Evolutionary conservation across 169 alveolate species (phyloP), one percentile per base, ranked within the genome.

Genomic region (Cyclospora cayetanensis): DNA sequence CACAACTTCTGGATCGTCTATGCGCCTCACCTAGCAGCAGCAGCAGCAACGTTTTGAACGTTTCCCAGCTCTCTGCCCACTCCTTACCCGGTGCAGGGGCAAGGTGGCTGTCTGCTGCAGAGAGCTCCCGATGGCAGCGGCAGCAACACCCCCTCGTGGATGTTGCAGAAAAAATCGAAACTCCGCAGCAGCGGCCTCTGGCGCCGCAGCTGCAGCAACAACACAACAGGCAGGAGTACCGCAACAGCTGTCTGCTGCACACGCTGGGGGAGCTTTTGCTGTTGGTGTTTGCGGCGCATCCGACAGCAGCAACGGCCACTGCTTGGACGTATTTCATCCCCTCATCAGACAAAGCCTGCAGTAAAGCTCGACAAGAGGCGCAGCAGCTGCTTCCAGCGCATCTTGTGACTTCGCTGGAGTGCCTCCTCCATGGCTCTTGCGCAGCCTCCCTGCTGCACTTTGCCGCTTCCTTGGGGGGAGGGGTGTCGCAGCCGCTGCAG

Each of bases 241-340:
- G 89, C 25, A 79, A 79, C 89, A 79, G 89, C 72, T 79, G 89
- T 52, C 52, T 79, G 89, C 74, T 79, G 55, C 89, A 79, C 37
- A 50, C 89, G 15, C 89, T 79, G 5, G 89, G 89, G 66, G 89
- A 79, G 89, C 55, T 79, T 53, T 72, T 79, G 74, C 89, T 79
- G 55, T 72, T 79, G 55, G 53, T 79, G 89, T 79, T 79, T 34
- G 89, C 89, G 72, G 68, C 74, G 68, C 89, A 79, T 9, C 89
- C 89, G 35, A 79, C 89, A 12, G 89, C 89, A 52, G 89, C 89
- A 52, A 79, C 89, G 15, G 89, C 89, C 4, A 72, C 89, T 50
- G 72, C 89, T 0, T 79, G 89, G 89, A 79, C 89, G 72, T 72
- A 72, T 60, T 79, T 79, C 52, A 79, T 79, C 37, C 37, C 74